Conservation (phyloP, 495 filamentous ascomycete genomes). For the Penicillium crystallinum region DNA sequence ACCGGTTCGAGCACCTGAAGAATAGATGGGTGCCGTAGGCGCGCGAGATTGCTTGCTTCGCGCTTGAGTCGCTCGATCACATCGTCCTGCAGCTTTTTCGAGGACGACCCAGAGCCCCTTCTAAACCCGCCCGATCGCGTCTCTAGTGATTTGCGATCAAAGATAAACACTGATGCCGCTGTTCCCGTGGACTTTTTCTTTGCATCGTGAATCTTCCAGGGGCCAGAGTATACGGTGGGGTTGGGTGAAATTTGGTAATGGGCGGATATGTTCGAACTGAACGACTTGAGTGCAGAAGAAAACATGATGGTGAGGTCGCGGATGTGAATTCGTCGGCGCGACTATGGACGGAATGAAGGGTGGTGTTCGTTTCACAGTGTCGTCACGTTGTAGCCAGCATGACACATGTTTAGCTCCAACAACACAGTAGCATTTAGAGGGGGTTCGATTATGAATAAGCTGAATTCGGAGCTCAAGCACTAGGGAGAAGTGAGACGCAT, state of each 20-base stretch:
- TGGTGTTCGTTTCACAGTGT: constrained; percentile 12
- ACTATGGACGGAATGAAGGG: not conserved
- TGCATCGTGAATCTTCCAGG: constrained; percentile 96
- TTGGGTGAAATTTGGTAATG: constrained; percentile 77
- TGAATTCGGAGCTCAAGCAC: not conserved
- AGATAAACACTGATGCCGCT: constrained; percentile 85
- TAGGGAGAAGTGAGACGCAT: not conserved
- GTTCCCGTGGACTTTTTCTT: constrained; percentile 93
- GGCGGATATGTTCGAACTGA: constrained; percentile 82
- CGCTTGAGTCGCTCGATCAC: constrained; percentile 85
- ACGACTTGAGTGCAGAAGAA: constrained; percentile 83
- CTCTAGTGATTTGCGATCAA: constrained; percentile 83
- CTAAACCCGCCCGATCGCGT: constrained; percentile 54
- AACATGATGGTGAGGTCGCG: constrained; percentile 63
- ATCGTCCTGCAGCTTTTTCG: constrained; percentile 80
- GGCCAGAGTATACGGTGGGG: constrained; percentile 68
- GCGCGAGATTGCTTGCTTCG: constrained; percentile 80
- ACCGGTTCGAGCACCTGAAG: constrained; percentile 92
- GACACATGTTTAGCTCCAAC: constrained; percentile 7
- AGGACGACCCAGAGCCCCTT: constrained; percentile 56
- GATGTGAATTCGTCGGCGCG: not conserved
- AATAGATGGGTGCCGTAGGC: constrained; percentile 83
- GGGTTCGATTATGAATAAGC: not conserved
- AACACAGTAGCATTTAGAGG: not conserved
- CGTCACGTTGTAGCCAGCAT: not conserved